Evolutionary conservation across 805 yeast genomes (phyloP), one percentile per base, ranked within the genome.

Genomic region (Priceomyces carsonii): DNA sequence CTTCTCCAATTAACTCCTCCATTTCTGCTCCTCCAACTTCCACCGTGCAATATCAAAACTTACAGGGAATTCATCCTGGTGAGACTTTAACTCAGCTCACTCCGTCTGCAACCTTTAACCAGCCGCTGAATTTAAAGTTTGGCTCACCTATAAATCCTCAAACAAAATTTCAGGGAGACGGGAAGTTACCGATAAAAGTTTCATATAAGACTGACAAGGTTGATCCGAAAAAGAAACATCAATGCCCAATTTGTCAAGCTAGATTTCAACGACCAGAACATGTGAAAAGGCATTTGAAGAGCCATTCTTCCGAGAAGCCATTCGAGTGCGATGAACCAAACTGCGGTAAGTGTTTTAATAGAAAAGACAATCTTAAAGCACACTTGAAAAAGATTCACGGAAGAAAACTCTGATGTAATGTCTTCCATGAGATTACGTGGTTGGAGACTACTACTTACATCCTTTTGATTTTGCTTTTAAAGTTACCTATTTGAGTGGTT

Each of bases 231-330:
- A 81, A 80, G 55, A 66, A 69, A 33, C 85, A 81, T 55, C 69
- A 69, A 44, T 81, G 88, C 59, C 85, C 85, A 1, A 53, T 79
- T 26, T 80, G 87, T 51, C 77, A 73, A 31, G 69, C 79, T 25
- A 58, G 73, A 33, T 80, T 80, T 64, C 86, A 80, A 53, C 58
- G 85, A 44, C 84, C 88, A 2, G 88, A 81, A 48, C 88, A 81
- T 55, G 88, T 81, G 18, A 81, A 77, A 53, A 55, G 86, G 42
- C 80, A 77, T 48, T 66, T 77, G 73, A 69, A 78, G 50, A 66
- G 76, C 27, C 82, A 77, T 53, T 71, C 79, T 4, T 61, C 73
- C 8, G 82, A 77, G 43, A 77, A 76, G 47, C 82, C 82, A 6
- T 77, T 66, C 45, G 69, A 63, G 39, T 77, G 82, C 51, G 71